phyloP scores from a whole-genome alignment of 2,329 filamentous ascomycete genomes.

The Exophiala calicioides region DNA sequence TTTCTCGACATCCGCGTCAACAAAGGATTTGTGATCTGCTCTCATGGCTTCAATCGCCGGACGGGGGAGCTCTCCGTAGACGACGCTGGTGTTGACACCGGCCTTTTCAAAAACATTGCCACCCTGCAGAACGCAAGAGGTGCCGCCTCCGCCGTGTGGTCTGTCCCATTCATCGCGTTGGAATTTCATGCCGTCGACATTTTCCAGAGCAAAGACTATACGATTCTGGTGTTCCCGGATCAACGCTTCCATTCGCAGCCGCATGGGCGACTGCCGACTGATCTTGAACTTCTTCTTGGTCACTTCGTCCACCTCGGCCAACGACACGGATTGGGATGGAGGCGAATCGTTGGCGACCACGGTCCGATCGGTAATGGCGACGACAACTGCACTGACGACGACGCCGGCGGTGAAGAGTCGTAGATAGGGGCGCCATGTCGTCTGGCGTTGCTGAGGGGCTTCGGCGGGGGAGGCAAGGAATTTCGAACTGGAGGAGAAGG shows the following conservation, averaged over 20 bases:
- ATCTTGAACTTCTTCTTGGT: constrained; percentile 77
- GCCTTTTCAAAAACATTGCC: constrained; percentile 98
- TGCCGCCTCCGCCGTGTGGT: constrained; percentile 85
- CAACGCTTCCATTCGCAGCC: constrained; percentile 93
- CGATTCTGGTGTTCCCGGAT: constrained; percentile 89
- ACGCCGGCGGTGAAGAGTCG: constrained; percentile 52
- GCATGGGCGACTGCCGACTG: constrained; percentile 83
- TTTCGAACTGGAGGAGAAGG: constrained; percentile 34
- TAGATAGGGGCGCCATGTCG: constrained; percentile 49
- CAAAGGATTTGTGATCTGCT: constrained; percentile 88
- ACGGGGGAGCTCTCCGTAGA: constrained; percentile 87
- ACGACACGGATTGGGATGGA: constrained; percentile 48
- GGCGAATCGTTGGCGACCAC: constrained; percentile 29
- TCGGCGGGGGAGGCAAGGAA: not conserved
- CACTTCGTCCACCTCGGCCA: constrained; percentile 81
- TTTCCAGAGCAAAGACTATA: constrained; percentile 80
- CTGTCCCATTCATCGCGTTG: constrained; percentile 82
- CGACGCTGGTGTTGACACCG: constrained; percentile 90
- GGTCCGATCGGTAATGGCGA: constrained; percentile 49
- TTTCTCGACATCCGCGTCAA: constrained; percentile 71
- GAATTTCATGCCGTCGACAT: constrained; percentile 81
- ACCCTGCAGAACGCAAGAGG: constrained; percentile 91
- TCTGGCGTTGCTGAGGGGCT: constrained; percentile 33
- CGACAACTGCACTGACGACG: constrained; percentile 51
- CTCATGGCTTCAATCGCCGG: constrained; percentile 91